Percentiles rank a stretch among this genome's conserved stretches.
phyloP scores from a whole-genome alignment of 2,329 filamentous ascomycete genomes.

The Neofusicoccum laricinum region DNA sequence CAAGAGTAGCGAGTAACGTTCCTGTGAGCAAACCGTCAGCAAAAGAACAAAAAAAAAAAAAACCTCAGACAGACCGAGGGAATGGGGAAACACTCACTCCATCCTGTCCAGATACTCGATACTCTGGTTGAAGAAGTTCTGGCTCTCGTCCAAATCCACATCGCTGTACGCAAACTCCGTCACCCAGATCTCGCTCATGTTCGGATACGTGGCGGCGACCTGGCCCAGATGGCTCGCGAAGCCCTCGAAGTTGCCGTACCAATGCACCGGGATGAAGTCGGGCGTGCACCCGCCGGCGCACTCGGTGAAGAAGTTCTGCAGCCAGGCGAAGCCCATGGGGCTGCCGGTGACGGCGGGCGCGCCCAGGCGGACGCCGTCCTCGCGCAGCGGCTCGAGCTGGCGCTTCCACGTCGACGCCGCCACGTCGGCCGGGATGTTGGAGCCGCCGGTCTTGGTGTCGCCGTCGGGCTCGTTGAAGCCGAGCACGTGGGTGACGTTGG shows the following conservation, averaged over 20 bases:
- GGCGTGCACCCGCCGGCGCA: constrained; percentile 48
- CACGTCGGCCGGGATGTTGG: constrained; percentile 54
- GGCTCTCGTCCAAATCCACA: constrained; percentile 54
- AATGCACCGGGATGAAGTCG: constrained; percentile 53
- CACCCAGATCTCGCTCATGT: constrained; percentile 64
- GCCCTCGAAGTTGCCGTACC: constrained; percentile 65
- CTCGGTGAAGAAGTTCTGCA: constrained; percentile 62
- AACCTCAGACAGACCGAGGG: neutral
- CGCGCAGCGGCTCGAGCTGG: constrained; percentile 67
- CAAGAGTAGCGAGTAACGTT: constrained; percentile 69
- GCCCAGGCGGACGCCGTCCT: constrained; percentile 64
- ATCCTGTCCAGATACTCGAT: constrained; percentile 62
- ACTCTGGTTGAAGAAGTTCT: constrained; percentile 66
- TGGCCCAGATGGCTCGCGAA: constrained; percentile 65
- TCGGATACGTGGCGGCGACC: constrained; percentile 47
- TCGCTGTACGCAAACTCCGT: constrained; percentile 70
- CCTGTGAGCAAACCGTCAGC: constrained; percentile 20
- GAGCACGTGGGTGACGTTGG: constrained; percentile 65
- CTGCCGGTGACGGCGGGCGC: constrained; percentile 68
- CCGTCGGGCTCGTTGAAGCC: constrained; percentile 79
- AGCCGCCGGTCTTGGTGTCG: constrained; percentile 55
- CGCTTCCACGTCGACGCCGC: constrained; percentile 69
- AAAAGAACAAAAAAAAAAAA: constrained; percentile 15
- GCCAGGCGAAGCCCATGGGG: constrained; percentile 61
- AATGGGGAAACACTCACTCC: neutral